Evolutionary conservation across 1,284 basidiomycete genomes (phyloP).

Genomic region (Leucoagaricus sp.): DNA sequence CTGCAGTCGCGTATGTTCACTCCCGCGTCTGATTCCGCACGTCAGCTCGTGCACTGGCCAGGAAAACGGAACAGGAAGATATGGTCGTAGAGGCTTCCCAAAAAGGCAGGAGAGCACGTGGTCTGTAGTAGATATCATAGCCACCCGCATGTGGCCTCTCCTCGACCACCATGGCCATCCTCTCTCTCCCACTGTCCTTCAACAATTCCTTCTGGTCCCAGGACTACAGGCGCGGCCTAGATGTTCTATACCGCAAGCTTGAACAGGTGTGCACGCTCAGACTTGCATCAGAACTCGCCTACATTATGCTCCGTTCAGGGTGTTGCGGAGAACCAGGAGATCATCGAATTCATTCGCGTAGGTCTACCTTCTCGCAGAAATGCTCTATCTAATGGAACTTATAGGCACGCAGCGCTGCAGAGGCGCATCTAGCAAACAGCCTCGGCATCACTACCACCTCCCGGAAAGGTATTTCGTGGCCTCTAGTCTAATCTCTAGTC

Average conservation of each 20-base stretch:
- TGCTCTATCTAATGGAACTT: slow-evolving; percentile 13
- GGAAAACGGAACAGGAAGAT: too few species aligned
- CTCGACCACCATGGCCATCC: slow-evolving; percentile 65
- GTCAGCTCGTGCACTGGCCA: not conserved
- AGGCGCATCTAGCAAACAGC: slow-evolving; percentile 59
- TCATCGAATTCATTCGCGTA: slow-evolving; percentile 81
- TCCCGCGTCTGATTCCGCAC: too few species aligned
- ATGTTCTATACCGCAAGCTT: slow-evolving; percentile 75
- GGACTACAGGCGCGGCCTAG: slow-evolving; percentile 81
- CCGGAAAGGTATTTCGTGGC: slow-evolving; percentile 43
- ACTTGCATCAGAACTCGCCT: slow-evolving; percentile 14
- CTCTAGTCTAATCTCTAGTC: slow-evolving; percentile 12
- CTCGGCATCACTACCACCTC: slow-evolving; percentile 55
- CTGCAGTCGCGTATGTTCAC: too few species aligned
- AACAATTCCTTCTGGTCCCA: slow-evolving; percentile 92
- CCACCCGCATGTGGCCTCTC: not conserved
- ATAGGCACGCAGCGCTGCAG: slow-evolving; percentile 67
- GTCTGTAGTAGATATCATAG: not conserved
- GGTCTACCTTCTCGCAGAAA: slow-evolving; percentile 23
- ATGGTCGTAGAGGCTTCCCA: not conserved
- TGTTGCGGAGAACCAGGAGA: slow-evolving; percentile 77
- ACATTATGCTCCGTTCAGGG: slow-evolving; percentile 50
- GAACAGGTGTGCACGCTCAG: slow-evolving; percentile 59
- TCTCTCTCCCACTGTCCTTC: slow-evolving; percentile 84
- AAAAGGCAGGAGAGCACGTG: slow-evolving; percentile 2